Base-by-base conservation (phyloP, 192 early-diverging fungal genomes). In the Piromyces finnis region DNA sequence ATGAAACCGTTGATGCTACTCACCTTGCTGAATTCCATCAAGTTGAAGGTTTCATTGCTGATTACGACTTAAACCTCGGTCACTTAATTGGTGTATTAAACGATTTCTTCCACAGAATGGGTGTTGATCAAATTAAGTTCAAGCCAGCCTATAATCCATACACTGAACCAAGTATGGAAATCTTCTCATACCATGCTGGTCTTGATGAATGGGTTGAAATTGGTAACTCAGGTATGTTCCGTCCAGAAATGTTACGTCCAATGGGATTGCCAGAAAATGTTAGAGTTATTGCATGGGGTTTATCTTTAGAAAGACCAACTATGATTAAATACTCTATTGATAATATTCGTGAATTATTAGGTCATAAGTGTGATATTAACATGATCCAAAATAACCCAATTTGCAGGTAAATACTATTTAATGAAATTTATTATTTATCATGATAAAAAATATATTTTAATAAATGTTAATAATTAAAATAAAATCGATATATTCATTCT, bases 131-230 rank as follows among this genome's bases (percentile, higher is more conserved):
- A 82, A 91, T 99, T 79, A 93, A 95, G 80, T 99, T 98, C 93
- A 99, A 99, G 91, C 98, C 98, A 78, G 95, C 98, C 7, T 99
- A 96, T 88, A 99, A 99, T 86, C 98, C 98, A 78, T 99, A 99
- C 90, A 99, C 98, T 68, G 98, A 99, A 86, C 98, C 98, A 37
- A 94, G 92, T 82, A 94, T 99, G 95, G 98, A 99, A 84, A 98
- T 99, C 83, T 99, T 99, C 87, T 93, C 96, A 77, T 99, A 93
- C 89, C 97, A 98, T 84, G 90, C 82, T 83, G 92, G 89, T 79
- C 87, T 97, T 81, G 88, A 91, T 78, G 91, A 91, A 83, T 98
- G 95, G 94, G 93, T 98, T 36, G 96, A 98, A 87, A 93, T 98
- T 78, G 97, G 98, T 78, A 99, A 99, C 92, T 94, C 92, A 29